Conservation (phyloP, 176 grass and related monocot genomes). For the Juncus inflexus region DNA sequence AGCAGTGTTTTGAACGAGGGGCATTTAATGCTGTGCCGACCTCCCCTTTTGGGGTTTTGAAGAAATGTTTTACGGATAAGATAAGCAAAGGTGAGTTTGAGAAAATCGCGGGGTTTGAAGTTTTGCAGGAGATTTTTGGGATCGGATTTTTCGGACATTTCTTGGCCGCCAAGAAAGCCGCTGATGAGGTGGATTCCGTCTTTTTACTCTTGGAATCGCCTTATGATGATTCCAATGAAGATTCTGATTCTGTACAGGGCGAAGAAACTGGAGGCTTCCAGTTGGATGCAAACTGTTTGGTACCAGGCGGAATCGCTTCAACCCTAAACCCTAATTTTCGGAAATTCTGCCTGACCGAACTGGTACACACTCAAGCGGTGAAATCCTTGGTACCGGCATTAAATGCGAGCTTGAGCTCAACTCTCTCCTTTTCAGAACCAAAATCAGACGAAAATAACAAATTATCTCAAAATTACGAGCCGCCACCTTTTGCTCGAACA, state of each 20-base stretch:
- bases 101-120: slow-evolving; percentile 63
- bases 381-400: slow-evolving; percentile 53
- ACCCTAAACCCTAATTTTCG: slow-evolving; percentile 34
- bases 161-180: slow-evolving; percentile 78
- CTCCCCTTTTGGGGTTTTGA: slow-evolving; percentile 69
- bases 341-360: slow-evolving; percentile 46
- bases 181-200: slow-evolving; percentile 48
- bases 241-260: not conserved
- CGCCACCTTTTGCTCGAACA: slow-evolving; percentile 63
- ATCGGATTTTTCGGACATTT: slow-evolving; percentile 85
- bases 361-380: slow-evolving; percentile 43
- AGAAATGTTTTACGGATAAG: slow-evolving; percentile 71
- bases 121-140: slow-evolving; percentile 89
- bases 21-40: slow-evolving; percentile 49
- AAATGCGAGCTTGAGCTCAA: slow-evolving; percentile 24
- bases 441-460: slow-evolving; percentile 37
- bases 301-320: slow-evolving; percentile 38
- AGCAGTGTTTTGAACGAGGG: slow-evolving; percentile 44
- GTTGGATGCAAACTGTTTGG: slow-evolving; percentile 42
- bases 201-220: slow-evolving; percentile 90
- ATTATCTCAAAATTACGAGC: slow-evolving; percentile 27
- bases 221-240: slow-evolving; percentile 42
- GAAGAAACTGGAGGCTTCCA: slow-evolving; percentile 31
- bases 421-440: slow-evolving; percentile 21
- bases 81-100: slow-evolving; percentile 73